Conservation (phyloP, 768 basidiomycete genomes). For the Multifurca ochricompacta region DNA sequence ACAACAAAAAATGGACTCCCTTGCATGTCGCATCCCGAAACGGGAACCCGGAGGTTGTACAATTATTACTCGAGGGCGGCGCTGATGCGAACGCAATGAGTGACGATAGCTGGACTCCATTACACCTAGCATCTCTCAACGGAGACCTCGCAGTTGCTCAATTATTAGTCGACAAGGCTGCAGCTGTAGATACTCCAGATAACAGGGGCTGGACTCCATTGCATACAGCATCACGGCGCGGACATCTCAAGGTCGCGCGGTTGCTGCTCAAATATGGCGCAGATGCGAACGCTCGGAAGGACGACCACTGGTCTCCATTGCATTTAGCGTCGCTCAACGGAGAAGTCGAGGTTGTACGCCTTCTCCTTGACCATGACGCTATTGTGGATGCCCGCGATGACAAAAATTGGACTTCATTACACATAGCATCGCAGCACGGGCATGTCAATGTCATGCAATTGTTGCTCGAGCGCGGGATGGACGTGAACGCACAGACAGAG, state of each 20-base stretch:
- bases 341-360: too few relatives aligned
- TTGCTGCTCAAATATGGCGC: not conserved
- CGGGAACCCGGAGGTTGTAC: not conserved
- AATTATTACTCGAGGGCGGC: not conserved
- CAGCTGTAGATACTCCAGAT: not conserved
- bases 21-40: not conserved
- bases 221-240: not conserved
- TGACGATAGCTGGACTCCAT: not conserved
- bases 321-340: not conserved
- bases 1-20: not conserved
- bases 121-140: not conserved
- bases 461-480: too few relatives aligned
- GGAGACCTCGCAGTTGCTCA: not conserved
- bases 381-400: not conserved
- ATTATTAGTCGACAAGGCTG: not conserved
- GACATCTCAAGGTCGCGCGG: not conserved
- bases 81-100: not conserved
- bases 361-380: too few relatives aligned
- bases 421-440: not conserved
- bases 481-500: too few relatives aligned
- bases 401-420: not conserved
- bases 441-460: too few relatives aligned
- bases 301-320: not conserved
- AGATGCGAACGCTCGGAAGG: not conserved
- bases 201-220: not conserved